Evolutionary conservation across 2,329 filamentous ascomycete species (phyloP).

Genomic region (Kalmusia sp.): DNA sequence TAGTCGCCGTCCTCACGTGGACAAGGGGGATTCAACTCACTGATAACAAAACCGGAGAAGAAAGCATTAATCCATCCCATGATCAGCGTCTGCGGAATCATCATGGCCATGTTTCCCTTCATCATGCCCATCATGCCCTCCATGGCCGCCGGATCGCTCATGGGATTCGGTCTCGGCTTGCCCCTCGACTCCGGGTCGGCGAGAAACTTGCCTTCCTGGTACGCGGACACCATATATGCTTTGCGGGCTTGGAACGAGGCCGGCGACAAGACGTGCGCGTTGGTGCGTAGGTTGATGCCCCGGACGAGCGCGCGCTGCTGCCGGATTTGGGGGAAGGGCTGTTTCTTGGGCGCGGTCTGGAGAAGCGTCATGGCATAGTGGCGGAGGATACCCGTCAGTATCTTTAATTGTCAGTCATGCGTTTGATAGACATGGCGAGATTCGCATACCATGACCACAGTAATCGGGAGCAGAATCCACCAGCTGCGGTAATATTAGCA

Average conservation of each 20-base stretch:
- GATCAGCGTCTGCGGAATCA: conserved; percentile 96
- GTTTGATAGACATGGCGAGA: background rate
- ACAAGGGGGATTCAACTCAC: conserved; percentile 59
- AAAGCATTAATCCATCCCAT: conserved; percentile 99
- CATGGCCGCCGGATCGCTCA: conserved; percentile 95
- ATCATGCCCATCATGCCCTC: conserved; percentile 99
- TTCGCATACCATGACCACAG: conserved; percentile 82
- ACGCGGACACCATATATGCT: conserved; percentile 79
- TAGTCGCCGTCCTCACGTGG: background rate
- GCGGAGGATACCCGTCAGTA: conserved; percentile 91
- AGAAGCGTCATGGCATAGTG: conserved; percentile 97
- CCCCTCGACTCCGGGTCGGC: conserved; percentile 88
- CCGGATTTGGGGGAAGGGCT: conserved; percentile 75
- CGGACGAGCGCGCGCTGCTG: conserved; percentile 85
- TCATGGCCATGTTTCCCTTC: conserved; percentile 99
- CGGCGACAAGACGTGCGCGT: conserved; percentile 80
- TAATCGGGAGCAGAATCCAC: conserved; percentile 98
- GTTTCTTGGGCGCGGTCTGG: conserved; percentile 81
- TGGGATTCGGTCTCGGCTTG: conserved; percentile 88
- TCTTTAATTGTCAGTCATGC: conserved; percentile 54
- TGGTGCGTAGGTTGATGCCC: conserved; percentile 82
- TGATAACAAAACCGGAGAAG: conserved; percentile 97
- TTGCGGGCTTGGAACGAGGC: conserved; percentile 81
- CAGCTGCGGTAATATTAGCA: conserved; percentile 68
- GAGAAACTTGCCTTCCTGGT: conserved; percentile 84